Evolutionary conservation across 345 rosid genomes (phyloP).

Genomic region (Aquilaria malaccensis): DNA sequence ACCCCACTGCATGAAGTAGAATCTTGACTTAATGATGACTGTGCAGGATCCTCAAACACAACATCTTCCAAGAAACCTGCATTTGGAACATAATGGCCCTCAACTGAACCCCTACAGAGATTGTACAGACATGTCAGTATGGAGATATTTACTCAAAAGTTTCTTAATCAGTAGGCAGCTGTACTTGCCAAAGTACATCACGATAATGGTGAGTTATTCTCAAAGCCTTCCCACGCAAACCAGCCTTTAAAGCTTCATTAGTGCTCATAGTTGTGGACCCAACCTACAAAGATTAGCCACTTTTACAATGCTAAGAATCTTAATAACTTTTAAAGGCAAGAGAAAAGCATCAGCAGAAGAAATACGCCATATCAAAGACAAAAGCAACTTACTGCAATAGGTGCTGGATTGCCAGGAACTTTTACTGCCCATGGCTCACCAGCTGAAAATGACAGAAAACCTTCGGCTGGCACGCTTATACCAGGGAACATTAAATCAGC

Average conservation of each 20-base stretch:
- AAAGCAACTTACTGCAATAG: slow-evolving; percentile 65
- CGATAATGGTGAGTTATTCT: slow-evolving; percentile 75
- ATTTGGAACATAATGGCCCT: slow-evolving; percentile 73
- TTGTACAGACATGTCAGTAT: slow-evolving; percentile 20
- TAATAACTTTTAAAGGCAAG: slow-evolving; percentile 1
- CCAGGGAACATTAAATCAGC: slow-evolving; percentile 99
- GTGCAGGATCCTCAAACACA: slow-evolving; percentile 75
- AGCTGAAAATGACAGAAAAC: slow-evolving; percentile 56
- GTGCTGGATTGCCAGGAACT: slow-evolving; percentile 90
- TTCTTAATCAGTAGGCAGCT: slow-evolving; percentile 7
- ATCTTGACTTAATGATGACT: slow-evolving; percentile 26
- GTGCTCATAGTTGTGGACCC: slow-evolving; percentile 86
- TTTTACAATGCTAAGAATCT: slow-evolving; percentile 4
- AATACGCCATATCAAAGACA: background rate
- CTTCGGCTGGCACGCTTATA: slow-evolving; percentile 58
- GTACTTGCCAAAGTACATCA: slow-evolving; percentile 69
- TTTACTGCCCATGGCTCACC: slow-evolving; percentile 91
- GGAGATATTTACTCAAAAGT: slow-evolving; percentile 6
- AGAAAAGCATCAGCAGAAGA: background rate
- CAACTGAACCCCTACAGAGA: slow-evolving; percentile 68
- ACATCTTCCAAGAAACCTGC: slow-evolving; percentile 75
- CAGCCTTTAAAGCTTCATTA: slow-evolving; percentile 71
- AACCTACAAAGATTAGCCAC: slow-evolving; percentile 43
- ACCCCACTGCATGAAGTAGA: slow-evolving; percentile 36
- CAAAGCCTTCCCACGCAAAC: slow-evolving; percentile 90